These are phyloP conservation scores for Fonsecaea monophora DNA, from an alignment of 2,329 filamentous ascomycete genomes.

Conservation along the genomic window DNA sequence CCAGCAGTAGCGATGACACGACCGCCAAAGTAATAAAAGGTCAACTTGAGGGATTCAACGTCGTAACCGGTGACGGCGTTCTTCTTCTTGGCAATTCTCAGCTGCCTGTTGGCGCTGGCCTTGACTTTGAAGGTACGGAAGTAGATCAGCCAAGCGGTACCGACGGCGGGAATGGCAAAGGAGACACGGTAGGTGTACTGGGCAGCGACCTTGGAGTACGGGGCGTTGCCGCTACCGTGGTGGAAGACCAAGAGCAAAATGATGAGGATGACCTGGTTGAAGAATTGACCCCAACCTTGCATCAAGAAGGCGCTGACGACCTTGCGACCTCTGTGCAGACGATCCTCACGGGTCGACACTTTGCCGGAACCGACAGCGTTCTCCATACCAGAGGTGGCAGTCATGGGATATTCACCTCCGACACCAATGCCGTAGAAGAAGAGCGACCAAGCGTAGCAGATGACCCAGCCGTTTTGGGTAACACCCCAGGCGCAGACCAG, in stretches of 20 bases:
- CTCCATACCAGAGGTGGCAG: conserved; percentile 93
- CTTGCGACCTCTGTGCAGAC: conserved; percentile 92
- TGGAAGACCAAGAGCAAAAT: conserved; percentile 87
- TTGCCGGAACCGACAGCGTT: conserved; percentile 84
- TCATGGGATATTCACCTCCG: conserved; percentile 77
- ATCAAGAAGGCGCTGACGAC: conserved; percentile 96
- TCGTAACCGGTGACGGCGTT: conserved; percentile 90
- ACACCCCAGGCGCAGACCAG: conserved; percentile 89
- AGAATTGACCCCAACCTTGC: conserved; percentile 97
- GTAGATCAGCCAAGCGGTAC: conserved; percentile 93
- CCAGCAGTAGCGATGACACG: conserved; percentile 86
- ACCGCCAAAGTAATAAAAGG: conserved; percentile 81
- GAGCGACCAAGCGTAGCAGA: conserved; percentile 93
- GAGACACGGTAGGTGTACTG: conserved; percentile 93
- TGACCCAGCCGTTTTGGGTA: conserved; percentile 90
- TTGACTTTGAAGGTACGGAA: conserved; percentile 96
- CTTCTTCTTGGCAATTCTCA: conserved; percentile 83
- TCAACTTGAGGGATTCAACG: conserved; percentile 77
- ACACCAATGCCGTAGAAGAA: conserved; percentile 82
- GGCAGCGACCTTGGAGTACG: conserved; percentile 76
- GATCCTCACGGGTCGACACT: conserved; percentile 88
- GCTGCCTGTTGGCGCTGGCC: conserved; percentile 76
- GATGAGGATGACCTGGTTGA: conserved; percentile 91
- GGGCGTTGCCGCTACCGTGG: conserved; percentile 74
- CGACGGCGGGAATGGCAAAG: conserved; percentile 87